Conservation (phyloP, 805 yeast species). For the Candida xyloterini region DNA sequence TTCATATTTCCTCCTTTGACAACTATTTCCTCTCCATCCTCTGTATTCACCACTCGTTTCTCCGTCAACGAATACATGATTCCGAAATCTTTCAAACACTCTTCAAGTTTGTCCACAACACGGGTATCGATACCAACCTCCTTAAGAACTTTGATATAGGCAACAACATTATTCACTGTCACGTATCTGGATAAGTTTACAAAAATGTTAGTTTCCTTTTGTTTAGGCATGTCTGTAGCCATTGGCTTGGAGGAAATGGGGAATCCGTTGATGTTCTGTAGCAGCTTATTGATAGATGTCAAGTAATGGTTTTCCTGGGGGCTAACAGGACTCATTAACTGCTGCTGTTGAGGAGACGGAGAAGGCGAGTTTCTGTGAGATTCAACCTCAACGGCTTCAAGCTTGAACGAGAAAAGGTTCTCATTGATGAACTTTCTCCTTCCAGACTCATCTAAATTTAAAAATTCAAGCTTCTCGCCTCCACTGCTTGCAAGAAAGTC, state of each 20-base stretch:
- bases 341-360: conserved; percentile 8
- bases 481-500: conserved; percentile 47
- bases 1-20: conserved; percentile 23
- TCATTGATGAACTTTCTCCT: conserved; percentile 24
- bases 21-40: conserved; percentile 23
- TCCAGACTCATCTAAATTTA: conserved; percentile 25
- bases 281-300: conserved; percentile 30
- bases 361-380: conserved; percentile 3
- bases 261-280: conserved; percentile 31
- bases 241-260: conserved; percentile 14
- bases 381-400: conserved; percentile 12
- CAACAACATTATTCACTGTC: conserved; percentile 31
- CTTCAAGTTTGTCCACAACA: conserved; percentile 35
- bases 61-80: conserved; percentile 1
- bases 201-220: conserved; percentile 13
- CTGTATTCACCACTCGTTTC: conserved; percentile 8
- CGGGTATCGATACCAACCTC: conserved; percentile 30
- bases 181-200: conserved; percentile 18
- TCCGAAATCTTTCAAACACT: conserved; percentile 32
- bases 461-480: conserved; percentile 27
- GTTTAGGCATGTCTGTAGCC: conserved; percentile 14
- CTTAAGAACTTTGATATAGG: conserved; percentile 38
- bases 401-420: conserved; percentile 17
- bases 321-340: conserved; percentile 11
- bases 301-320: conserved; percentile 23